Percentiles rank a stretch among this genome's conserved stretches.
Evolutionary conservation across 2,329 filamentous ascomycete species (phyloP).

Genomic region (Alternaria triticimaculans): DNA sequence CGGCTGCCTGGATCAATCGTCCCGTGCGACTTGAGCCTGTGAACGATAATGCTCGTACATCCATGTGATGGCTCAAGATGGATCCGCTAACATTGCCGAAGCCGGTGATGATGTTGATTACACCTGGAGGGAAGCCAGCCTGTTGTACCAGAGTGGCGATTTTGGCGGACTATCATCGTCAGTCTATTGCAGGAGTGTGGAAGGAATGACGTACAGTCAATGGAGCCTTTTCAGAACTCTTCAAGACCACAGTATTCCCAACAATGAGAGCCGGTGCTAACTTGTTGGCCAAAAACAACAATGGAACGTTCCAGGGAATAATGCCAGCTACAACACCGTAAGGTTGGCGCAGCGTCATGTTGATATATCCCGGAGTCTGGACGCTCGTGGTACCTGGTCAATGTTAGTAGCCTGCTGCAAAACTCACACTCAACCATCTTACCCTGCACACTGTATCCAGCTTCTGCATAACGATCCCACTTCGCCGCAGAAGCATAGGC

Average conservation of each 20-base stretch:
- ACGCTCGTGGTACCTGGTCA: conserved; percentile 71
- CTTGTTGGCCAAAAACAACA: conserved; percentile 37
- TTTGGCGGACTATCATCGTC: conserved; percentile 77
- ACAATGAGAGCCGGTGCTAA: conserved; percentile 41
- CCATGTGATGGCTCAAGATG: conserved; percentile 75
- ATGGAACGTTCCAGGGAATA: conserved; percentile 64
- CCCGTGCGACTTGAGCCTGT: conserved; percentile 85
- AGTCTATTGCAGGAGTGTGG: conserved; percentile 49
- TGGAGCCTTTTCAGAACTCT: conserved; percentile 55
- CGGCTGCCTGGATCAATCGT: conserved; percentile 76
- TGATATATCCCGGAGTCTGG: conserved; percentile 51
- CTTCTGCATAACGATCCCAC: conserved; percentile 78
- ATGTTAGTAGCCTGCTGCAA: background rate
- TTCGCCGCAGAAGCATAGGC: conserved; percentile 80
- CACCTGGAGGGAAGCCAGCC: conserved; percentile 81
- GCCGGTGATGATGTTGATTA: conserved; percentile 82
- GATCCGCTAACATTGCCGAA: conserved; percentile 81
- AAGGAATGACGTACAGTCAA: conserved; percentile 71
- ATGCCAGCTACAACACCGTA: conserved; percentile 81
- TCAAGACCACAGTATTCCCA: conserved; percentile 43
- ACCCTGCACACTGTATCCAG: conserved; percentile 73
- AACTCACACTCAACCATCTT: background rate
- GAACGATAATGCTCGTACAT: conserved; percentile 83
- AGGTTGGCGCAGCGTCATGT: conserved; percentile 78
- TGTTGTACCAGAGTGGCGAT: conserved; percentile 77